These are phyloP conservation scores for Ustilago shanxiensis DNA, from an alignment of 1,284 basidiomycete species.

Conservation along the genomic window DNA sequence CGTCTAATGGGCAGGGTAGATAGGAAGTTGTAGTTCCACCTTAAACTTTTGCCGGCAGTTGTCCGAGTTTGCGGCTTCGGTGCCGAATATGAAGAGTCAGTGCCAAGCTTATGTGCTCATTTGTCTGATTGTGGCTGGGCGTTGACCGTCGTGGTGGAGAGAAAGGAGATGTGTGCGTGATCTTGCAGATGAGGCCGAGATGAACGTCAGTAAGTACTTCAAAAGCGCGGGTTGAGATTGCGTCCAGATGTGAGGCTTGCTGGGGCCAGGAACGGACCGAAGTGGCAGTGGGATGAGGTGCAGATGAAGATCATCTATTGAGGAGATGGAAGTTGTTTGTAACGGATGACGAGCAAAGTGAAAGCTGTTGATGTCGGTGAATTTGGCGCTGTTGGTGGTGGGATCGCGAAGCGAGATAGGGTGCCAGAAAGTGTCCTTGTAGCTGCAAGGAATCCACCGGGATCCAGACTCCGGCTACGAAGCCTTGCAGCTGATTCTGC, in stretches of 20 bases:
- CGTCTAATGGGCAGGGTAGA: not conserved
- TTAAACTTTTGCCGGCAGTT: not conserved
- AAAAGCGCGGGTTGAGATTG: not conserved
- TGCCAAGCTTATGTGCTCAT: not conserved
- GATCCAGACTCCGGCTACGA: constrained; percentile 4
- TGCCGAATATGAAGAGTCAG: not conserved
- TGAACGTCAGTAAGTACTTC: not conserved
- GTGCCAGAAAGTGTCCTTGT: not conserved
- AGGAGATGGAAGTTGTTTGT: not conserved
- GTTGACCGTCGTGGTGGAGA: not conserved
- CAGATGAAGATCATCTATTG: not conserved
- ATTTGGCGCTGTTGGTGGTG: not conserved
- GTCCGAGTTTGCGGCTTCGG: not conserved
- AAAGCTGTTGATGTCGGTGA: not conserved
- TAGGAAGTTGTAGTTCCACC: not conserved
- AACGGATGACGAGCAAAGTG: not conserved
- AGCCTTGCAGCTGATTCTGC: constrained; percentile 1
- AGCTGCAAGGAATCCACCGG: constrained; percentile 6
- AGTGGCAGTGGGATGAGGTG: not conserved
- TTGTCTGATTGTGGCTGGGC: not conserved
- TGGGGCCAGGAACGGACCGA: not conserved
- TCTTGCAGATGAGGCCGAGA: constrained; percentile 3
- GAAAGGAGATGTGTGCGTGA: not conserved
- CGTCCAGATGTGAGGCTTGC: not conserved
- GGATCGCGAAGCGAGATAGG: not conserved